Evolutionary conservation across 495 filamentous ascomycete genomes (phyloP).

Genomic region (Pseudevernia furfuracea): DNA sequence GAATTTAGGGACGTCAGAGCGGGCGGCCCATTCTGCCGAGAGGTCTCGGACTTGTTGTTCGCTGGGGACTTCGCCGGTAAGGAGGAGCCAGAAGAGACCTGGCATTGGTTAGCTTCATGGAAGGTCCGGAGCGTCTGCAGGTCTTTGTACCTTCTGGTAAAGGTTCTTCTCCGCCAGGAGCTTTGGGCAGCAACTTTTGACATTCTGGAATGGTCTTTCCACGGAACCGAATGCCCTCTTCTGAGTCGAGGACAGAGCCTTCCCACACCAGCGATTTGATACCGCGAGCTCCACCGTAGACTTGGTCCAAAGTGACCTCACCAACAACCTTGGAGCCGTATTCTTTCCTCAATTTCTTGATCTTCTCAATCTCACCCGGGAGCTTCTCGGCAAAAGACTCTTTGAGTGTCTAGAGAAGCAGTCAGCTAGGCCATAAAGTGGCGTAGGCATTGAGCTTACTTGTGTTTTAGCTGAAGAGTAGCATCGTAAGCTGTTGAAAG

Average conservation of each 20-base stretch:
- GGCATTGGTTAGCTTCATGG: constrained; percentile 24
- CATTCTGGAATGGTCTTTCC: constrained; percentile 98
- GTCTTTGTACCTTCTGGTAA: constrained; percentile 70
- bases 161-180: constrained; percentile 89
- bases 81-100: constrained; percentile 98
- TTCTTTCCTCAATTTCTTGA: constrained; percentile 95
- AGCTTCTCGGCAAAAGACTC: constrained; percentile 95
- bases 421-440: constrained; percentile 28
- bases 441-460: constrained; percentile 44
- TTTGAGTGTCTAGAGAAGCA: constrained; percentile 71
- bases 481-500: constrained; percentile 75
- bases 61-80: constrained; percentile 92
- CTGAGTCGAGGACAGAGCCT: constrained; percentile 93
- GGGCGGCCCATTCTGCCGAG: constrained; percentile 97
- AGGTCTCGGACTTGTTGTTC: constrained; percentile 97
- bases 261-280: constrained; percentile 99
- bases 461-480: constrained; percentile 83
- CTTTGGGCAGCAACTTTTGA: constrained; percentile 93
- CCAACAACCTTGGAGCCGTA: constrained; percentile 90
- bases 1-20: constrained; percentile 91
- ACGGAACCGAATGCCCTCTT: constrained; percentile 98
- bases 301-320: constrained; percentile 98
- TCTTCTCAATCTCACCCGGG: constrained; percentile 93
- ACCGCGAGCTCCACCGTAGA: constrained; percentile 97
- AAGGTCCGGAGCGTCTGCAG: neutral